A percentile compares a stretch with the other conserved stretches of the same genome.
phyloP scores from a whole-genome alignment of 192 early-diverging fungal species.

The Podila clonocystis region DNA sequence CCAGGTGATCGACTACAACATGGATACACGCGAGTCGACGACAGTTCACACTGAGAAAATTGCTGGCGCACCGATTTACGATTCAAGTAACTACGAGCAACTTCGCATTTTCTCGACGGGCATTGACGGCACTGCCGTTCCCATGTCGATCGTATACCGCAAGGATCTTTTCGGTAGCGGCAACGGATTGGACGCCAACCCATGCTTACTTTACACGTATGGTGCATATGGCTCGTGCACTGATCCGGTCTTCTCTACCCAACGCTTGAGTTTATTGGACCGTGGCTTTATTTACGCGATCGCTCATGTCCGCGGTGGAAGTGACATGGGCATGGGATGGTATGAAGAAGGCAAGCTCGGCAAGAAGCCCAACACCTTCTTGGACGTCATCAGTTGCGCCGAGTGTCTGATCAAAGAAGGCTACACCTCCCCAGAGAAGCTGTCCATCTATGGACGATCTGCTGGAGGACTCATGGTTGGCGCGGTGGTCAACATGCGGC shows the following conservation, averaged over 20 bases:
- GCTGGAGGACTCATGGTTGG: slow-evolving; percentile 55
- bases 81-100: slow-evolving; percentile 53
- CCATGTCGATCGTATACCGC: slow-evolving; percentile 71
- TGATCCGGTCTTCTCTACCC: slow-evolving; percentile 78
- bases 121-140: slow-evolving; percentile 57
- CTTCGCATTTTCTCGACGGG: slow-evolving; percentile 56
- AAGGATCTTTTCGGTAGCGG: slow-evolving; percentile 46
- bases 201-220: slow-evolving; percentile 76
- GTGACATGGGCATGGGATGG: slow-evolving; percentile 82
- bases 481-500: slow-evolving; percentile 66
- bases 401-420: slow-evolving; percentile 70
- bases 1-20: slow-evolving; percentile 71
- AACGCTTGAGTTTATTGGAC: slow-evolving; percentile 77
- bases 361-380: slow-evolving; percentile 78
- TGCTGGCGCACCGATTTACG: slow-evolving; percentile 41
- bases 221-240: slow-evolving; percentile 83
- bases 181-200: slow-evolving; percentile 53
- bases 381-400: slow-evolving; percentile 74
- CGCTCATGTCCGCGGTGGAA: slow-evolving; percentile 85
- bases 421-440: slow-evolving; percentile 54
- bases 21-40: slow-evolving; percentile 52
- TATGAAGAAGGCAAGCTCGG: slow-evolving; percentile 77
- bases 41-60: slow-evolving; percentile 42
- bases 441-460: slow-evolving; percentile 58
- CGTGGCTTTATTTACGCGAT: slow-evolving; percentile 82